Conservation (phyloP, 2,329 filamentous ascomycete genomes). For the Penicillium sp. region DNA sequence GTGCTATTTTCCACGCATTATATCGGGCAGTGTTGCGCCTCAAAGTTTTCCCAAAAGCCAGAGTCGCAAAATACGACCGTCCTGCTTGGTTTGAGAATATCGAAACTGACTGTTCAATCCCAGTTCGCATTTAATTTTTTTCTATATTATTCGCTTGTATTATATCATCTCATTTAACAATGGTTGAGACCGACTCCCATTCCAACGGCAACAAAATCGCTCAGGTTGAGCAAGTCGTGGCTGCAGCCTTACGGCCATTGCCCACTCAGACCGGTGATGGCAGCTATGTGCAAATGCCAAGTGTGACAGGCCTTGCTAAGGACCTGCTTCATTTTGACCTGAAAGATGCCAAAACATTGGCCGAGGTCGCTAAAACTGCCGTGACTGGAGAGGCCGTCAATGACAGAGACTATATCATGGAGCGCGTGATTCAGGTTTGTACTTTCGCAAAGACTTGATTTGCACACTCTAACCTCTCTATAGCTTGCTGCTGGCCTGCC, state of each 20-base stretch:
- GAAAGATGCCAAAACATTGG: constrained; percentile 44
- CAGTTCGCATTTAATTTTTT: background rate
- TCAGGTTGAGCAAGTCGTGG: constrained; percentile 41
- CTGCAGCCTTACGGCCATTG: constrained; percentile 44
- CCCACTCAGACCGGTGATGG: constrained; percentile 44
- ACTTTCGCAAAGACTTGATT: background rate
- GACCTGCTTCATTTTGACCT: constrained; percentile 52
- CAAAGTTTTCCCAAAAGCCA: background rate
- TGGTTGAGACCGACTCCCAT: constrained; percentile 22
- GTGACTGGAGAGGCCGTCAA: constrained; percentile 55
- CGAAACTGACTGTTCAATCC: background rate
- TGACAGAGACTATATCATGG: constrained; percentile 64
- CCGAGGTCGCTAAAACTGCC: constrained; percentile 43
- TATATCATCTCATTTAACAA: constrained; percentile 11
- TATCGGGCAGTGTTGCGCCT: background rate
- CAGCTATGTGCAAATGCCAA: constrained; percentile 38
- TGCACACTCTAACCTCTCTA: constrained; percentile 1
- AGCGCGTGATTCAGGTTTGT: constrained; percentile 52
- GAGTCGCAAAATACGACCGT: background rate
- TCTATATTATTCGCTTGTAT: background rate
- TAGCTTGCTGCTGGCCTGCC: constrained; percentile 42
- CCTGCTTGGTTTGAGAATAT: background rate
- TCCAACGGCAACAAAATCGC: constrained; percentile 38
- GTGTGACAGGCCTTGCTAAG: constrained; percentile 37
- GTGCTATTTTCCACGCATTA: background rate